Evolutionary conservation across 2,329 filamentous ascomycete genomes (phyloP).

Genomic region (Ophiostoma quercus): DNA sequence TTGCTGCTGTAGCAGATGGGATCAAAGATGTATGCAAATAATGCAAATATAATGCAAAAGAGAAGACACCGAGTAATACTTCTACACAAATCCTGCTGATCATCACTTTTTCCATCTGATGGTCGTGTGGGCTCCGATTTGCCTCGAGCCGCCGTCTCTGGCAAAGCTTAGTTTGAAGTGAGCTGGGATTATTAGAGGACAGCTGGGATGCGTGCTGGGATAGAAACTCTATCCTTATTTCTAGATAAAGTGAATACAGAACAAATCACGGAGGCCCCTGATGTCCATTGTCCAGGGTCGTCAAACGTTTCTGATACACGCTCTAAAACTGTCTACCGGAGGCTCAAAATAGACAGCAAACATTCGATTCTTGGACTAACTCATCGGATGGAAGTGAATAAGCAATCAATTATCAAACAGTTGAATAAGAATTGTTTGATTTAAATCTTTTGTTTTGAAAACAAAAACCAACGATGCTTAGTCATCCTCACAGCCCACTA

Average conservation of each 20-base stretch:
- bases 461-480: conserved; percentile 5
- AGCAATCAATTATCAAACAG: not conserved
- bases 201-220: not conserved
- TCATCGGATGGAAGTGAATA: too few species aligned
- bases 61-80: too few species aligned
- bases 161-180: not conserved
- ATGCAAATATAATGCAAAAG: not conserved
- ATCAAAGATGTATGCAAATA: not conserved
- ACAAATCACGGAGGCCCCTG: not conserved
- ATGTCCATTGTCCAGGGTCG: conserved; percentile 13
- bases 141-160: not conserved
- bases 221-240: not conserved
- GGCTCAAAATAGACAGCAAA: not conserved
- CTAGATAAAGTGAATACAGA: not conserved
- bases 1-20: not conserved
- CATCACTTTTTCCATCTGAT: not conserved
- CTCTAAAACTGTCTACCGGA: conserved; percentile 13
- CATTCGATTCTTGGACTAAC: too few species aligned
- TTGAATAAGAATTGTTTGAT: not conserved
- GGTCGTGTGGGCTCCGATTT: not conserved
- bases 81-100: not conserved
- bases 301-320: conserved; percentile 33
- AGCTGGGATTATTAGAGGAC: too few species aligned
- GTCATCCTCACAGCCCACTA: conserved; percentile 22
- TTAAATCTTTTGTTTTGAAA: too few species aligned